Percentiles rank a stretch among this genome's conserved stretches.
Conservation (phyloP, 2,329 filamentous ascomycete genomes). For the Botrytis aclada region DNA sequence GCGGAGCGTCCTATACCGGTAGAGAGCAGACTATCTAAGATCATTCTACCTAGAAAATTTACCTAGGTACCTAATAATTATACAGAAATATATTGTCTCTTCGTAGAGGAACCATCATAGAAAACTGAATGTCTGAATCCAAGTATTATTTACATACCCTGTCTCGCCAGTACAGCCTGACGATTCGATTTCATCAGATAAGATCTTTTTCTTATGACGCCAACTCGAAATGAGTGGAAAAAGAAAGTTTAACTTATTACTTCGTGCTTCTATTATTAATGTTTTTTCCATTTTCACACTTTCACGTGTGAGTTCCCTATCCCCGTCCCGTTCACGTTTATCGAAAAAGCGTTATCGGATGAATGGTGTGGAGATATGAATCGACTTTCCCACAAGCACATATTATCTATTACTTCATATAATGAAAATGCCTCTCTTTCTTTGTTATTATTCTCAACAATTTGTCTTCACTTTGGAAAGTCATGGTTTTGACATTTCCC, state of each 20-base stretch:
- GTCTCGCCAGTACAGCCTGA: not conserved
- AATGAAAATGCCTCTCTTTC: not conserved
- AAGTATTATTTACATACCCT: not conserved
- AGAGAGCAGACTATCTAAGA: too few relatives aligned
- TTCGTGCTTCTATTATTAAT: not conserved
- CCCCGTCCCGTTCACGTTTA: not conserved
- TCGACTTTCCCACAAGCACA: not conserved
- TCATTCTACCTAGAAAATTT: not conserved
- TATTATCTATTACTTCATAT: not conserved
- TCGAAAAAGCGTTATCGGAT: constrained; percentile 16
- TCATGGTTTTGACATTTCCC: not conserved
- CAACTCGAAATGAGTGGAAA: not conserved
- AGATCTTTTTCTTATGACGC: not conserved
- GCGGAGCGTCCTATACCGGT: not conserved
- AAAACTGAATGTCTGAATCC: not conserved
- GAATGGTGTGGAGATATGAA: constrained; percentile 10
- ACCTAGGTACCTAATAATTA: not conserved
- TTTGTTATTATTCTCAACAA: constrained; percentile 6
- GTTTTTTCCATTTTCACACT: not conserved
- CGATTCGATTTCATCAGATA: not conserved
- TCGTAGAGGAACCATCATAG: not conserved
- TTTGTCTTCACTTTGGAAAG: not conserved
- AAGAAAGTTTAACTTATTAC: too few relatives aligned
- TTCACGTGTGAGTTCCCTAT: constrained; percentile 6
- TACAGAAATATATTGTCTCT: not conserved